phyloP scores from a whole-genome alignment of 202 grass and related monocot genomes.

The Carex arenaria region DNA sequence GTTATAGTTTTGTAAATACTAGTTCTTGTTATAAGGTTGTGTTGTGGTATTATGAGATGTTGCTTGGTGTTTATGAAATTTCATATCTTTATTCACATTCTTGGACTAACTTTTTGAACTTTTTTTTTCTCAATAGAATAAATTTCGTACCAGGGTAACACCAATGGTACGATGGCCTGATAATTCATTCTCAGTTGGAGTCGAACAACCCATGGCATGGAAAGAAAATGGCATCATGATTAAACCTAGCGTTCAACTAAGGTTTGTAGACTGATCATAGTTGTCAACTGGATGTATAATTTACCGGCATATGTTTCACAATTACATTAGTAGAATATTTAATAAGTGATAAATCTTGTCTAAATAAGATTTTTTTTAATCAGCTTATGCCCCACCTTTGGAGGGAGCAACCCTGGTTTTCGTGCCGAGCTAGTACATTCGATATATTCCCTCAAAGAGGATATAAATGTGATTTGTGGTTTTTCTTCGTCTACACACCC shows the following conservation, averaged over 20 bases:
- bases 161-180: constrained; percentile 68
- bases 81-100: background rate
- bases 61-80: background rate
- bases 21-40: background rate
- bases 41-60: background rate
- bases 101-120: background rate
- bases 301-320: constrained; percentile 8
- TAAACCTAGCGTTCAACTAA: constrained; percentile 68
- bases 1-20: constrained; percentile 9
- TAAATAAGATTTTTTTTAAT: constrained; percentile 12
- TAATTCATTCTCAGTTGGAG: constrained; percentile 72
- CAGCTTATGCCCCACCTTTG: constrained; percentile 82
- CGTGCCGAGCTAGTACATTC: constrained; percentile 60
- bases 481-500: constrained; percentile 53
- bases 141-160: constrained; percentile 51
- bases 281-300: constrained; percentile 10
- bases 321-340: background rate
- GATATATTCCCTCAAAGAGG: constrained; percentile 43
- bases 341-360: background rate
- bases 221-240: constrained; percentile 58
- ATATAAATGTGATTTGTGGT: constrained; percentile 62
- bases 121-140: constrained; percentile 40
- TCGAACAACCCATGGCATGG: constrained; percentile 51
- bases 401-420: constrained; percentile 76
- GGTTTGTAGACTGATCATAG: constrained; percentile 34